Evolutionary conservation across 2,329 filamentous ascomycete species (phyloP).

Genomic region (Amauroascus niger): DNA sequence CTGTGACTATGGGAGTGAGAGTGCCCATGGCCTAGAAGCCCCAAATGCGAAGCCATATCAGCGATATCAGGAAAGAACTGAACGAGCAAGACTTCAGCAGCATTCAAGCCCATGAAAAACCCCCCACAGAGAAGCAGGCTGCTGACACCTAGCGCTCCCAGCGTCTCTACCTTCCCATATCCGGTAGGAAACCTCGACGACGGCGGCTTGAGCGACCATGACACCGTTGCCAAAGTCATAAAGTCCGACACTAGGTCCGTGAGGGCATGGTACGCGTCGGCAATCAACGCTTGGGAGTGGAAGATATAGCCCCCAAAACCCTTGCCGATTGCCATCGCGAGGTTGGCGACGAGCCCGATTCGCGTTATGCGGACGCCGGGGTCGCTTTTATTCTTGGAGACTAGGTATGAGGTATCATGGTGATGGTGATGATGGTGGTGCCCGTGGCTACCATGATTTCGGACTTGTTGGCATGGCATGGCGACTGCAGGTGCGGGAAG

Average conservation of each 20-base stretch:
- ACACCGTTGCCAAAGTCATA: constrained; percentile 86
- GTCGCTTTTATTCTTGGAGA: constrained; percentile 75
- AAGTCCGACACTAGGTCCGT: constrained; percentile 93
- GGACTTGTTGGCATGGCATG: constrained; percentile 38
- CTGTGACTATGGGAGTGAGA: constrained; percentile 52
- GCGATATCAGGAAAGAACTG: constrained; percentile 62
- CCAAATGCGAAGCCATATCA: constrained; percentile 36
- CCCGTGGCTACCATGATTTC: constrained; percentile 43
- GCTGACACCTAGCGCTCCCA: constrained; percentile 88
- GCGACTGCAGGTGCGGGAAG: constrained; percentile 14
- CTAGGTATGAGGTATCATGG: constrained; percentile 76
- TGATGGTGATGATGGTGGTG: constrained; percentile 62
- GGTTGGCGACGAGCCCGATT: constrained; percentile 77
- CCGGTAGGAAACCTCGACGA: constrained; percentile 76
- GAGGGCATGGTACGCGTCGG: constrained; percentile 90
- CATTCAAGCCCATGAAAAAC: constrained; percentile 81
- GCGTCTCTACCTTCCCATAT: constrained; percentile 94
- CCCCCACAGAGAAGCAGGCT: constrained; percentile 82
- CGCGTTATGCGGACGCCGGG: constrained; percentile 89
- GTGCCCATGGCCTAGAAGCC: constrained; percentile 47
- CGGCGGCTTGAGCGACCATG: constrained; percentile 80
- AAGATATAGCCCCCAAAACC: constrained; percentile 87
- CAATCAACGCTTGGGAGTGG: constrained; percentile 85
- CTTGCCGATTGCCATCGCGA: constrained; percentile 89
- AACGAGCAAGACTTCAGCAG: constrained; percentile 57